Evolutionary conservation across 371 early-diverging fungal genomes (phyloP).

Genomic region (Mortierella sp.): DNA sequence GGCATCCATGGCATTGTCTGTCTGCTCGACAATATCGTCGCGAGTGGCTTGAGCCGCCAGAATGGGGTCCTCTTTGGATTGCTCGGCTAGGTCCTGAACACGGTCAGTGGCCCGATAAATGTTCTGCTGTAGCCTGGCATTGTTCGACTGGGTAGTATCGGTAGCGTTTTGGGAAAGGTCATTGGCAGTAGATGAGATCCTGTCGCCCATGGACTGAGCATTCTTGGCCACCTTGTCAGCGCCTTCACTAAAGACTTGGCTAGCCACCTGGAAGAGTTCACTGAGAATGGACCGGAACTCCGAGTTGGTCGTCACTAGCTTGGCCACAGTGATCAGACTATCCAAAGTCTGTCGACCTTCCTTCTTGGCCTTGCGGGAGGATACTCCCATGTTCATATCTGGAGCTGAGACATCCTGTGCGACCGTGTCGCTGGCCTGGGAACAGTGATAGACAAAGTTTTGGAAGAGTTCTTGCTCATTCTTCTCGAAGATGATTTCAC

Average conservation of each 20-base stretch:
- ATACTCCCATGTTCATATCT: conserved; percentile 27
- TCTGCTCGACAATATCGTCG: background rate
- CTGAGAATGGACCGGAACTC: conserved; percentile 63
- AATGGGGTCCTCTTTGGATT: conserved; percentile 20
- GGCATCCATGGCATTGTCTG: background rate
- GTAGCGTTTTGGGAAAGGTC: conserved; percentile 5
- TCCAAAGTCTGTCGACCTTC: conserved; percentile 47
- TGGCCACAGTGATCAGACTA: conserved; percentile 56
- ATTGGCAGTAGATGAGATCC: conserved; percentile 23
- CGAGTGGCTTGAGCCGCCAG: conserved; percentile 6
- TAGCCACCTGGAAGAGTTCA: conserved; percentile 61
- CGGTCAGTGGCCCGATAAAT: conserved; percentile 10
- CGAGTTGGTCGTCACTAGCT: conserved; percentile 60
- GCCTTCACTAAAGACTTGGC: conserved; percentile 60
- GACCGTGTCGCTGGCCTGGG: conserved; percentile 18
- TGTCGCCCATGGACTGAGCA: conserved; percentile 37
- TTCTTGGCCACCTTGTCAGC: conserved; percentile 50
- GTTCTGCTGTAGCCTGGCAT: conserved; percentile 13
- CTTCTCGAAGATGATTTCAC: conserved; percentile 60
- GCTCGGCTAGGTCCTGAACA: conserved; percentile 9
- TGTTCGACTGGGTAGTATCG: background rate
- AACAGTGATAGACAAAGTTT: conserved; percentile 65
- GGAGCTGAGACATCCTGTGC: conserved; percentile 11
- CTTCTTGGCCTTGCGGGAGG: conserved; percentile 14
- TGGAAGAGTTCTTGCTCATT: conserved; percentile 72